Base-by-base conservation (phyloP, 495 filamentous ascomycete species). In the Penicillium bovifimosum region DNA sequence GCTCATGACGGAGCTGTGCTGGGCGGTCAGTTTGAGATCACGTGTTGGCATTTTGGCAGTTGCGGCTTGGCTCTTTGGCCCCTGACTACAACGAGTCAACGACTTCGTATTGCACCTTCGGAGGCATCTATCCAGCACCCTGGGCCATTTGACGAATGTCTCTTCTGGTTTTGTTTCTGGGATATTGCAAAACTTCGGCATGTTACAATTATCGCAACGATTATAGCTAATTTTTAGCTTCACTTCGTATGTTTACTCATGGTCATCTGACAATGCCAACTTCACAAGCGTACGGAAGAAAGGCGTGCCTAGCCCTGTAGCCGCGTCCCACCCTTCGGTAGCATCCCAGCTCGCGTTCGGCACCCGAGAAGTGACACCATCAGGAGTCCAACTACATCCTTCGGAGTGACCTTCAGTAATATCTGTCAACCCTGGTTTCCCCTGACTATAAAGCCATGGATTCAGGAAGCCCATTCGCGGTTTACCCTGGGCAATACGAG, bases 401-500 rank as follows among this genome's bases (percentile, higher is more conserved):
- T 49, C 60, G 9, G 77, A 84, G 7, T 74, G 71, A 10, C 80
- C 83, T 9, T 65, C 54, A 5, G 77, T 71, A 27, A 86, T 80
- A 65, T 86, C 82, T 0, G 72, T 84, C 26, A 85, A 72, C 0
- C 74, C 80, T 18, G 60, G 50, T 20, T 67, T 59, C 1, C 66
- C 70, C 4, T 59, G 60, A 9, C 68, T 71, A 64, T 85, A 87
- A 13, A 87, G 63, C 78, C 79, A 82, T 1, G 83, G 83, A 55
- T 86, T 87, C 35, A 86, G 59, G 61, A 86, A 86, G 1, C 84
- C 82, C 28, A 86, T 62, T 1, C 73, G 71, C 34, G 66, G 67
- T 53, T 76, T 68, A 7, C 76, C 74, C 6, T 64, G 47, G 28
- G 63, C 53, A 18, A 85, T 57, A 5, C 82, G 74, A n/a, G 73